Base-by-base conservation (phyloP, 1,284 basidiomycete species). In the Moniliophthora roreri region DNA sequence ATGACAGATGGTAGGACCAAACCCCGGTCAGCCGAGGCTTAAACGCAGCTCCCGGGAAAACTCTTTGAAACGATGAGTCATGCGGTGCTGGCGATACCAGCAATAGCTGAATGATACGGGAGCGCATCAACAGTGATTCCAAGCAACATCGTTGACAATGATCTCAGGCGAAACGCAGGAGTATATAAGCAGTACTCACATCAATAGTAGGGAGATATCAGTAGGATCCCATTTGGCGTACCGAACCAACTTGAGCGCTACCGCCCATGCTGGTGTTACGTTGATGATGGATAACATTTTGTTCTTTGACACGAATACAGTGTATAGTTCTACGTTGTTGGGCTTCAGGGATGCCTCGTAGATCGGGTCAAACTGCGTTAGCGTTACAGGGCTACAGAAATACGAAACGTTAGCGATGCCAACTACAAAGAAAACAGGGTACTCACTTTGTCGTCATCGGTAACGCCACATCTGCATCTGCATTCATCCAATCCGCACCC, bases 401-500 rank as follows among this genome's bases (percentile, higher is more conserved):
- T 20, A 32, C 32, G n/a, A 51, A 45, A 35, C 24, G 49, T 38
- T 42, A 18, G 46, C 39, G 37, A 15, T 51, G 5, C 37, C 11
- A 47, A 23, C 38, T 46, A 34, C 11, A 32, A 47, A 52, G 49
- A 47, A 46, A 32, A 45, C 35, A 18, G 34, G 34, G 20, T 23
- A 78, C 84, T 68, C 62, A 87, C 84, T 84, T 79, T 56, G 64
- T 66, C 13, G 79, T 76, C 75, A 81, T 77, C 11, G 85, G 85
- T 41, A 87, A 70, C 1, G 84, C 82, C 9, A 84, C 74, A 61
- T 88, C 85, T 0, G 85, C 80, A 59, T 84, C 81, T 2, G 80
- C 76, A 54, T 87, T 87, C 84, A 87, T 85, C 85, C 85, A 88
- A 63, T 87, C 85, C 35, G 72, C 69, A 0, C 85, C 85, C 5